Evolutionary conservation across 108 stramenopile species (phyloP), one percentile per base, ranked within the genome.

Genomic region (Stephanodiscus triporus): DNA sequence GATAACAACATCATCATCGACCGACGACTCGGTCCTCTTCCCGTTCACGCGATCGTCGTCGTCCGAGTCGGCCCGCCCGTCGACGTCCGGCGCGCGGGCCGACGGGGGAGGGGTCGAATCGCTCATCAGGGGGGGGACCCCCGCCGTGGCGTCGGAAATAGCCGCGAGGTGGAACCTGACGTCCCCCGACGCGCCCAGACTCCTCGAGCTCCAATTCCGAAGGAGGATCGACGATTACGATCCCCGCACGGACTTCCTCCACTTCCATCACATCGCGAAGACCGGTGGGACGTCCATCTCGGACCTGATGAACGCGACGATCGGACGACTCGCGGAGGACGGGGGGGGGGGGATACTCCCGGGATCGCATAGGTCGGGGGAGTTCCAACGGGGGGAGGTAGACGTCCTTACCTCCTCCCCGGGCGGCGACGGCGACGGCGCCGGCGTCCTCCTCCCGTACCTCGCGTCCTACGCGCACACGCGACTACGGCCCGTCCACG

Each of bases 251-350:
- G 73, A 75, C 57, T 66, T 75, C 48, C 36, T 75, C 27, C 65
- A 66, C 34, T 75, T 75, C 66, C 73, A 75, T 23, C 73, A 75
- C 65, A 75, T 75, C 59, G 51, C 73, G 17, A 75, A 75, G 49
- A 75, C 73, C 10, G 73, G 73, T 2, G 73, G 73, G 6, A 75
- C 73, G 22, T 42, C 64, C 55, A 66, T 75, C 2, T 75, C 73
- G 0, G 73, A 75, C 43, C 3, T 75, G 0, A 30, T 75, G 16
- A 42, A 75, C 8, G 19, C 50, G 6, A 66, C 63, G 3, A 57
- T 74, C 2, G 40, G 54, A 8, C 11, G 5, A 17, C 45, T 43
- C 9, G 3, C 24, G 8, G 32, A 5, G 32, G 45, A 2, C 29
- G 22, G 45, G 19, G 22, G 22, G 0, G 14, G 29, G 4, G 65